Evolutionary conservation across 1,139 yeast species (phyloP), one percentile per base, ranked within the genome.

Genomic region (Hansenula lynferdii): DNA sequence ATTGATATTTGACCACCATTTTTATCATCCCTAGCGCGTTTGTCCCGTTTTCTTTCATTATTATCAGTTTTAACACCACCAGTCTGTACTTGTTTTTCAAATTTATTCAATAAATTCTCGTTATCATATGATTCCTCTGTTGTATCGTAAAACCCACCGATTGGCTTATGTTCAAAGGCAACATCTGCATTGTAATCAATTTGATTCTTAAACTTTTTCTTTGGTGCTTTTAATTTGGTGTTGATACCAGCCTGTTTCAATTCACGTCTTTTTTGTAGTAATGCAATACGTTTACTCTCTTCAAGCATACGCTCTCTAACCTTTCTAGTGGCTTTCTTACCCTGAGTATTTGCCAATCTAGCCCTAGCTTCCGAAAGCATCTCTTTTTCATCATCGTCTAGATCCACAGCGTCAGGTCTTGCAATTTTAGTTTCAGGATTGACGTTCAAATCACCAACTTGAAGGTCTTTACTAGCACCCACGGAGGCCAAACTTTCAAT

Each of bases 281-380:
- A 64, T 0, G 96, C 87, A 17, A 87, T 69, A 31, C 95, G 65
- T 51, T 78, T 75, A 42, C 85, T 80, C 54, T 84, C 90, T 37
- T 80, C 85, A 23, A 79, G 57, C 75, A 87, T 74, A 40, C 94
- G 68, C 54, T 92, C 98, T 41, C 98, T 69, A 4, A 85, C 87
- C 56, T 90, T 86, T 43, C 98, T 65, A 45, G 89, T 85, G 1
- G 97, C 97, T 61, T 92, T 92, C 52, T 90, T 89, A 44, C 98
- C 98, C 57, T 85, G 92, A 0, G 97, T 90, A 53, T 87, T 90
- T 9, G 96, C 87, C 48, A 92, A 65, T 50, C 98, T 73, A 1
- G 97, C 96, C 39, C 85, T 75, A 0, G 98, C 97, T 56, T 92
- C 98, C 9, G 90, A 79, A 10, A 92, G 63, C 97, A 92, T 89